phyloP scores from a whole-genome alignment of 139 green algal species.

The Haematococcus sp. region DNA sequence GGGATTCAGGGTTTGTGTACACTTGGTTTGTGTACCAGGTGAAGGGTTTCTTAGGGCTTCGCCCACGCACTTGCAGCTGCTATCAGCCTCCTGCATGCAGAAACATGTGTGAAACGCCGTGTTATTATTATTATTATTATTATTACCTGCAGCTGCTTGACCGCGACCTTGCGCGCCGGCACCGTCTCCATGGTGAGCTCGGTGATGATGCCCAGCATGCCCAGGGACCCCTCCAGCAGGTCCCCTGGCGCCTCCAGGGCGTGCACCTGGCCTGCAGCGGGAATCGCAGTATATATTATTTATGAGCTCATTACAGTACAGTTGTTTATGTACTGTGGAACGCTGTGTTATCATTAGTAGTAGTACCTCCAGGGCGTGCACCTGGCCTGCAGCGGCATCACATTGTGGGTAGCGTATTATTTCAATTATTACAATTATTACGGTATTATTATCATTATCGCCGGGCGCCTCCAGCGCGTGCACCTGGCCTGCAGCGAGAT shows the following conservation, averaged over 20 bases:
- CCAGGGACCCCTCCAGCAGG: constrained; percentile 35
- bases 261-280: constrained; percentile 22
- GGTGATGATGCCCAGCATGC: constrained; percentile 42
- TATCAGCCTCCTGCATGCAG: too few species aligned
- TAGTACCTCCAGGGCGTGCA: constrained; percentile 23
- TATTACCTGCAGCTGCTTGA: constrained; percentile 30
- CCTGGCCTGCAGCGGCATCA: constrained; percentile 11
- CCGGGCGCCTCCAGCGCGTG: constrained; percentile 19
- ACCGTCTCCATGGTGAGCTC: constrained; percentile 33
- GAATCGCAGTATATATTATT: neutral
- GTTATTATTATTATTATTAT: too few species aligned
- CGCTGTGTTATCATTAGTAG: too few species aligned
- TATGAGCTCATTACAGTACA: neutral
- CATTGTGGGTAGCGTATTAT: neutral
- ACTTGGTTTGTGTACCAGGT: too few species aligned
- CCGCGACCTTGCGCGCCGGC: constrained; percentile 28
- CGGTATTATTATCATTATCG: too few species aligned
- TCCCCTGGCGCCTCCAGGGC: constrained; percentile 18
- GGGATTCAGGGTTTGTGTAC: too few species aligned
- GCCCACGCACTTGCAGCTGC: too few species aligned
- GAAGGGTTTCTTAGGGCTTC: too few species aligned
- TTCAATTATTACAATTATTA: neutral
- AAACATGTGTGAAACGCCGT: too few species aligned
- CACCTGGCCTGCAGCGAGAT: constrained; percentile 18
- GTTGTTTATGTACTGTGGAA: neutral